phyloP scores from a whole-genome alignment of 257 asterid genomes.

The Nicotiana tabacum region DNA sequence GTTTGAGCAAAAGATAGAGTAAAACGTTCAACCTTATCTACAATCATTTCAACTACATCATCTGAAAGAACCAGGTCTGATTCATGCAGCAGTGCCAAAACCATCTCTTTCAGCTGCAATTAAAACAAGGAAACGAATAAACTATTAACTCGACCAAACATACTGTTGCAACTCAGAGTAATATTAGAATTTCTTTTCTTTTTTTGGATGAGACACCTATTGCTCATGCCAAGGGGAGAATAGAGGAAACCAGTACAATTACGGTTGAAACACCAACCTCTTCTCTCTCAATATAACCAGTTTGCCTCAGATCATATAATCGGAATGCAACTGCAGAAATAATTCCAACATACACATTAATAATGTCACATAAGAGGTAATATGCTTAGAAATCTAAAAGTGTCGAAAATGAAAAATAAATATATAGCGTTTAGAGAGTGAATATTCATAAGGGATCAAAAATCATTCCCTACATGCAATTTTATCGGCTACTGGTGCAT shows the following conservation, averaged over 20 bases:
- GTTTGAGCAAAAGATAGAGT: neutral
- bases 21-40: conserved; percentile 52
- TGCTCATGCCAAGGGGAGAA: neutral
- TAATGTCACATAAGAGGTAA: neutral
- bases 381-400: neutral
- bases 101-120: conserved; percentile 84
- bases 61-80: conserved; percentile 81
- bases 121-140: neutral
- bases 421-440: neutral
- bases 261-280: conserved; percentile 36
- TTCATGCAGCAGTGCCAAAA: conserved; percentile 72
- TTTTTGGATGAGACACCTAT: neutral
- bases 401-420: neutral
- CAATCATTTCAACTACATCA: conserved; percentile 62
- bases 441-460: neutral
- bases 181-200: neutral
- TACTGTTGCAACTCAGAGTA: neutral
- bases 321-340: conserved; percentile 69
- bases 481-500: conserved; percentile 56
- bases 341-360: neutral
- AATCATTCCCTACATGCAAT: conserved; percentile 45
- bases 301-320: conserved; percentile 72
- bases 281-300: conserved; percentile 76
- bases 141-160: neutral
- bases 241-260: neutral